These are phyloP conservation scores for Hypoxylon lenormandii DNA, from an alignment of 495 filamentous ascomycete species.

Conservation along the genomic window DNA sequence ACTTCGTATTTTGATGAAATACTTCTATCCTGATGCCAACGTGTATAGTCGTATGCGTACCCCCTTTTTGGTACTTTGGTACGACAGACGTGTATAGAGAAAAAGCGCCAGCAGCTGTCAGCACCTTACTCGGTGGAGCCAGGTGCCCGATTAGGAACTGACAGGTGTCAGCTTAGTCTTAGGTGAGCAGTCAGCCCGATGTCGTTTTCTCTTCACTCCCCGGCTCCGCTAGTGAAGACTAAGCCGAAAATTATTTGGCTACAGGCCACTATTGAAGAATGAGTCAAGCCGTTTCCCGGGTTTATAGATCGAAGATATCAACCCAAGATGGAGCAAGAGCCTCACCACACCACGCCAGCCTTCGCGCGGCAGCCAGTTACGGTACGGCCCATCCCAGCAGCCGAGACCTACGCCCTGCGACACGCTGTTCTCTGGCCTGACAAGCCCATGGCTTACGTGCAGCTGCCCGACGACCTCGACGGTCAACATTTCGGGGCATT, in stretches of 20 bases:
- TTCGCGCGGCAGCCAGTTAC: slow-evolving; percentile 10
- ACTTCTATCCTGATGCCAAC: slow-evolving; percentile 2
- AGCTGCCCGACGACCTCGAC: slow-evolving; percentile 41
- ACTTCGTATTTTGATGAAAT: slow-evolving; percentile 24
- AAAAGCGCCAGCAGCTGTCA: slow-evolving; percentile 28
- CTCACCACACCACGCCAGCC: slow-evolving; percentile 16
- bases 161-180: slow-evolving; percentile 33
- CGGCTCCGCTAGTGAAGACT: slow-evolving; percentile 26
- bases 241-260: slow-evolving; percentile 25
- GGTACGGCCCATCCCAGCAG: slow-evolving; percentile 32
- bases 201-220: background rate
- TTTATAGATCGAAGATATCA: slow-evolving; percentile 30
- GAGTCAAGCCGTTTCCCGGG: slow-evolving; percentile 4
- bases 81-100: slow-evolving; percentile 10
- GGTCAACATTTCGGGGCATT: slow-evolving; percentile 44
- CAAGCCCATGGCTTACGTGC: slow-evolving; percentile 43
- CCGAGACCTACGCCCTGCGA: slow-evolving; percentile 38
- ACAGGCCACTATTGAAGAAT: slow-evolving; percentile 4
- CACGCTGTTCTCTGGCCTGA: slow-evolving; percentile 44
- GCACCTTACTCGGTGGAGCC: slow-evolving; percentile 31
- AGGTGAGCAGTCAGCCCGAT: slow-evolving; percentile 11
- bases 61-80: slow-evolving; percentile 28
- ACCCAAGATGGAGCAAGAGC: slow-evolving; percentile 37
- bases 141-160: slow-evolving; percentile 33
- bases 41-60: slow-evolving; percentile 27